A percentile compares a stretch with the other conserved stretches of the same genome.
Conservation (phyloP, 2,329 filamentous ascomycete species). For the Trichoderma sp. region DNA sequence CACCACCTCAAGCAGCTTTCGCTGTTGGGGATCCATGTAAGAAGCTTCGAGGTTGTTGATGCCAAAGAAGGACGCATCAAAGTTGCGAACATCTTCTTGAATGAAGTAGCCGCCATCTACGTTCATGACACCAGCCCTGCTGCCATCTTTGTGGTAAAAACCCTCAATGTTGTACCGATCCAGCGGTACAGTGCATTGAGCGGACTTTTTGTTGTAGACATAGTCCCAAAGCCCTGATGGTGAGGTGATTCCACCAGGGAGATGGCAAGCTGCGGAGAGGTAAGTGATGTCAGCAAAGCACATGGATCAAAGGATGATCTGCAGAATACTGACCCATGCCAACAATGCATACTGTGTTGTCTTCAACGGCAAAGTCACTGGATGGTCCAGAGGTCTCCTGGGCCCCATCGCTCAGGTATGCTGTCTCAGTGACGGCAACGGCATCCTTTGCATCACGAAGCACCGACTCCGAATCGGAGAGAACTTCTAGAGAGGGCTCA, state of each 20-base stretch:
- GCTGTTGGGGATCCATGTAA: slow-evolving; percentile 39
- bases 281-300: background rate
- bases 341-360: slow-evolving; percentile 22
- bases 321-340: slow-evolving; percentile 6
- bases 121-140: slow-evolving; percentile 18
- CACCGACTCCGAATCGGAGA: slow-evolving; percentile 20
- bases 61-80: slow-evolving; percentile 20
- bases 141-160: slow-evolving; percentile 29
- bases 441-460: slow-evolving; percentile 9
- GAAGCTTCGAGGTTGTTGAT: slow-evolving; percentile 16
- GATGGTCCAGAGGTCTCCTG: slow-evolving; percentile 22
- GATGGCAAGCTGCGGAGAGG: slow-evolving; percentile 15
- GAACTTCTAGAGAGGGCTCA: slow-evolving; percentile 5
- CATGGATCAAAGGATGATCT: accelerated
- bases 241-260: slow-evolving; percentile 24
- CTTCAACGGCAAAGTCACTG: slow-evolving; percentile 9
- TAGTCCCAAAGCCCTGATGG: slow-evolving; percentile 37
- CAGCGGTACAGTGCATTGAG: slow-evolving; percentile 35
- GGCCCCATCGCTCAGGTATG: slow-evolving; percentile 10
- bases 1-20: slow-evolving; percentile 38
- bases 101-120: slow-evolving; percentile 35
- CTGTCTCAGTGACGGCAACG: slow-evolving; percentile 13
- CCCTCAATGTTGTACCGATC: slow-evolving; percentile 33
- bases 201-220: slow-evolving; percentile 37
- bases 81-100: slow-evolving; percentile 26